Evolutionary conservation across 345 rosid species (phyloP).

Genomic region (Moringa oleifera): DNA sequence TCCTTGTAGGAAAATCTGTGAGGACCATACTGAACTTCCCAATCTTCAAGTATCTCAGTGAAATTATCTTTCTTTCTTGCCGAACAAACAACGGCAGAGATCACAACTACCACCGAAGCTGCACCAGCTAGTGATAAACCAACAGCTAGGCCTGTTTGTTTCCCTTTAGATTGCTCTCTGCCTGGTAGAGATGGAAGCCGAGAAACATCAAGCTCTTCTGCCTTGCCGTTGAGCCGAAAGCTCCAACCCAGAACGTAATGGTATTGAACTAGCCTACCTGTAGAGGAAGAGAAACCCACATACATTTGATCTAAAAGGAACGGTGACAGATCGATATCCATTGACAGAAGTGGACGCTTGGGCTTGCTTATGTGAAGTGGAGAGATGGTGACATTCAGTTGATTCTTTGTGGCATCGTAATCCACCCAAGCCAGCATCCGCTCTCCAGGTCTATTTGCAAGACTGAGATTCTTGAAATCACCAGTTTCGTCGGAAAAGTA

Average conservation of each 20-base stretch:
- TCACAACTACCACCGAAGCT: constrained; percentile 15
- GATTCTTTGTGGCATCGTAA: constrained; percentile 44
- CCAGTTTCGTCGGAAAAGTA: constrained; percentile 27
- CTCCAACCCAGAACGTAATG: constrained; percentile 77
- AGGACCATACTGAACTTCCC: constrained; percentile 52
- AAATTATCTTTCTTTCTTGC: constrained; percentile 46
- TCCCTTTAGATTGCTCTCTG: constrained; percentile 11
- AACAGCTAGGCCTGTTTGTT: constrained; percentile 24
- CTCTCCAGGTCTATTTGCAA: constrained; percentile 55
- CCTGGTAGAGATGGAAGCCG: constrained; percentile 62
- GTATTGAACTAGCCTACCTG: constrained; percentile 33
- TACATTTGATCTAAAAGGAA: constrained; percentile 32
- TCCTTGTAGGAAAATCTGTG: constrained; percentile 44
- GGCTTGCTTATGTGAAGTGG: constrained; percentile 41
- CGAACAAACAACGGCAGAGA: constrained; percentile 17
- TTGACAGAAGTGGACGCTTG: constrained; percentile 33
- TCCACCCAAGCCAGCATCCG: constrained; percentile 74
- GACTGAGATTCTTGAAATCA: constrained; percentile 35
- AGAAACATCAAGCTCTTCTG: constrained; percentile 35
- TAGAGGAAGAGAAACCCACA: constrained; percentile 70
- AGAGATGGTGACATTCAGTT: constrained; percentile 55
- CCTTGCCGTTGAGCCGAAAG: constrained; percentile 37
- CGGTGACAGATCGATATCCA: constrained; percentile 34
- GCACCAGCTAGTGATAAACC: constrained; percentile 41
- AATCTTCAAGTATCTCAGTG: constrained; percentile 41